A percentile compares a stretch with the other conserved stretches of the same genome.
Evolutionary conservation across 2,329 filamentous ascomycete species (phyloP).

Genomic region (Neopestalotiopsis sp.): DNA sequence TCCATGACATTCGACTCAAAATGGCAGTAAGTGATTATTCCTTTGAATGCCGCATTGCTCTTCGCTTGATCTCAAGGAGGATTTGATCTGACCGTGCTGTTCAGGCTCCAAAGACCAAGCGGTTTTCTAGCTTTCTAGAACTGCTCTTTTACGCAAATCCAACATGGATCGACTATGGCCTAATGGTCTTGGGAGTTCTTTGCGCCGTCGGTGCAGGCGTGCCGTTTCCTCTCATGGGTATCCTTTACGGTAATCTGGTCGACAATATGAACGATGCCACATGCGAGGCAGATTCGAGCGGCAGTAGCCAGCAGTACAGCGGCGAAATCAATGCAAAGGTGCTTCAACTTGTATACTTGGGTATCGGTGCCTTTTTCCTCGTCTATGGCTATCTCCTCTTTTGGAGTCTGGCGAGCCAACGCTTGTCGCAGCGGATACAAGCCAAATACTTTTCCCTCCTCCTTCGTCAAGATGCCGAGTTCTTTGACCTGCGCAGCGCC

Average conservation of each 20-base stretch:
- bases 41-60: background rate
- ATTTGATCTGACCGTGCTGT: background rate
- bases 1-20: background rate
- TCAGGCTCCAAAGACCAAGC: background rate
- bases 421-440: conserved; percentile 67
- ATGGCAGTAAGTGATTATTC: background rate
- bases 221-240: conserved; percentile 60
- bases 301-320: conserved; percentile 39
- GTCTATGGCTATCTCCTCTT: conserved; percentile 70
- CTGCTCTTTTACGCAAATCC: conserved; percentile 35
- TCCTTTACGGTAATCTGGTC: conserved; percentile 60
- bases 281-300: conserved; percentile 37
- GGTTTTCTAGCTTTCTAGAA: conserved; percentile 29
- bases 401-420: conserved; percentile 69
- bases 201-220: conserved; percentile 56
- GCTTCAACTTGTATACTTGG: conserved; percentile 66
- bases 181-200: conserved; percentile 45
- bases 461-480: conserved; percentile 66
- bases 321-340: conserved; percentile 61
- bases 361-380: conserved; percentile 65
- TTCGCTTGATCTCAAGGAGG: background rate
- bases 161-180: conserved; percentile 35
- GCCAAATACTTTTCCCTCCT: conserved; percentile 64
- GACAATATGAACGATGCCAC: conserved; percentile 56
- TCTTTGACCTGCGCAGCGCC: conserved; percentile 66